Base-by-base conservation (phyloP, 169 alveolate genomes). In the Plasmodium fragile region DNA sequence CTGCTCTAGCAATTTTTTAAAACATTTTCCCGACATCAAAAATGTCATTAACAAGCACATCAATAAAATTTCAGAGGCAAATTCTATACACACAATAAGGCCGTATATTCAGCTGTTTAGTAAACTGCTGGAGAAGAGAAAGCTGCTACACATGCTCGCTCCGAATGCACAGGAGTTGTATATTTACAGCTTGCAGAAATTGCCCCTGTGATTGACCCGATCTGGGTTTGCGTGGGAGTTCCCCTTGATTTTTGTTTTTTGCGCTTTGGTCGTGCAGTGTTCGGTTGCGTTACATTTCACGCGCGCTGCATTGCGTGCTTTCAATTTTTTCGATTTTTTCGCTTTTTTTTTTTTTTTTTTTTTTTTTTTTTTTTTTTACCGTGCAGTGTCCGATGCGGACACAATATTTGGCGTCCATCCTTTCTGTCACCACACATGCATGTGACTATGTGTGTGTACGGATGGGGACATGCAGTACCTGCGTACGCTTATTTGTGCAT, bases 1-100 rank as follows among this genome's bases (percentile, higher is more conserved):
- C 43, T 82, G 92, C 16, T 82, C 92, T 10, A 39, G 32, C 13
- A 82, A 65, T 82, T 82, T 82, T 82, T 82, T 65, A 82, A 82
- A 82, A 36, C 22, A 69, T 39, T 34, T 82, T 36, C 82, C 92
- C 0, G 82, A 65, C 28, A 70, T 70, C 30, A 82, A 65, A 82
- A 82, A 36, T 39, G 45, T 65, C 4, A 65, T 82, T 82, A 82
- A 82, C 75, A 82, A 82, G 25, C 92, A 82, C 49, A 59, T 82
- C 13, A 49, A 39, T 6, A 82, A 69, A 69, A 70, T 82, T 32
- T 36, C 82, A 1, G 82, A 70, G 39, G 92, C 92, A 16, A 82
- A 82, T 82, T 82, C 82, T 13, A 52, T 52, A 0, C 7, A 69
- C 52, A 34, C 82, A 1, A 82, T 82, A 16, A 69, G 73, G 69